Percentiles rank a stretch among this genome's conserved stretches.
These are phyloP conservation scores for Austroboletus niveus DNA, from an alignment of 1,284 basidiomycete species.

Conservation along the genomic window DNA sequence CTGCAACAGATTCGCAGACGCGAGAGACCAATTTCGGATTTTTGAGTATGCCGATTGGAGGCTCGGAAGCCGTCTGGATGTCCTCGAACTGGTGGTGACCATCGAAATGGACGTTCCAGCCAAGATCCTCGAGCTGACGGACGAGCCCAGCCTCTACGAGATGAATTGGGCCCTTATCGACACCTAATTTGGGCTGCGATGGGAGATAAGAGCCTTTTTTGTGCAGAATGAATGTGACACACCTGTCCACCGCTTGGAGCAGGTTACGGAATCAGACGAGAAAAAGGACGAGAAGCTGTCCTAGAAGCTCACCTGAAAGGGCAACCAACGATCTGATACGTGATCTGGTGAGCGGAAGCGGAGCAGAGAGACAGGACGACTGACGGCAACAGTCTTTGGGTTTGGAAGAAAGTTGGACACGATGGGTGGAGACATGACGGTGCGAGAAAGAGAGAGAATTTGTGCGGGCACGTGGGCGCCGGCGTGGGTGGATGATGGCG, in stretches of 20 bases:
- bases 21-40: slow-evolving; percentile 84
- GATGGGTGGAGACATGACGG: slow-evolving; percentile 23
- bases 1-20: slow-evolving; percentile 83
- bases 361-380: slow-evolving; percentile 4
- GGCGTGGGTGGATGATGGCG: background rate
- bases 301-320: slow-evolving; percentile 59
- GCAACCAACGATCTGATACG: slow-evolving; percentile 65
- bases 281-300: background rate
- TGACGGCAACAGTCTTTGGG: slow-evolving; percentile 55
- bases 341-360: background rate
- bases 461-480: background rate
- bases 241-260: slow-evolving; percentile 55
- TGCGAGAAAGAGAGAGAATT: background rate
- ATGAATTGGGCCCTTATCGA: slow-evolving; percentile 89
- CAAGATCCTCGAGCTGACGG: slow-evolving; percentile 74
- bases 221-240: slow-evolving; percentile 12
- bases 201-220: slow-evolving; percentile 7
- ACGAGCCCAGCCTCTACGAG: slow-evolving; percentile 84
- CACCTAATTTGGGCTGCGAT: slow-evolving; percentile 67
- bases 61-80: slow-evolving; percentile 64
- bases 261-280: slow-evolving; percentile 21
- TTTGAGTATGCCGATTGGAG: slow-evolving; percentile 85
- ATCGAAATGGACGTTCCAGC: slow-evolving; percentile 88
- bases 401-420: slow-evolving; percentile 54
- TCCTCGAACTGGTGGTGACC: slow-evolving; percentile 88